These are phyloP conservation scores for Pyrenochaeta sp. DNA, from an alignment of 2,329 filamentous ascomycete species.

Conservation along the genomic window DNA sequence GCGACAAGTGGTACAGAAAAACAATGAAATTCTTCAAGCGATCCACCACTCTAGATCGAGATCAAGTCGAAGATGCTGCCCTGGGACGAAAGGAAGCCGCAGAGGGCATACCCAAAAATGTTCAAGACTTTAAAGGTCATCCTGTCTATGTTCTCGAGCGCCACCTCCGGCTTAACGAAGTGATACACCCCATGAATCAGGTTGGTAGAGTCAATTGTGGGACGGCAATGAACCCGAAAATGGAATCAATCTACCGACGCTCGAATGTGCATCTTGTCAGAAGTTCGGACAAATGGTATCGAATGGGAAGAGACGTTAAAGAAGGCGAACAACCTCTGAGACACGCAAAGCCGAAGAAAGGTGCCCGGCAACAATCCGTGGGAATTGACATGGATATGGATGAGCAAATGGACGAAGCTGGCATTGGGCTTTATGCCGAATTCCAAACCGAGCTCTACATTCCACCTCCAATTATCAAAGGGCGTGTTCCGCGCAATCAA, in stretches of 20 bases:
- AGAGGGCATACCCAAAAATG: conserved; percentile 83
- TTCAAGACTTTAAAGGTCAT: conserved; percentile 87
- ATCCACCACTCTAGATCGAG: conserved; percentile 63
- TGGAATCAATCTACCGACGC: conserved; percentile 84
- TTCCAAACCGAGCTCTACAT: conserved; percentile 74
- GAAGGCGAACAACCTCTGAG: conserved; percentile 81
- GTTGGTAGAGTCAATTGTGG: conserved; percentile 81
- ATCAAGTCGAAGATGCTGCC: conserved; percentile 84
- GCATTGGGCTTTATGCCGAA: conserved; percentile 64
- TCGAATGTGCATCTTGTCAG: conserved; percentile 79
- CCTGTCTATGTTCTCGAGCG: conserved; percentile 78
- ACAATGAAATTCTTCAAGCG: conserved; percentile 56
- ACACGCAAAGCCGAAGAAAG: conserved; percentile 57
- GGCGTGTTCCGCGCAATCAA: conserved; percentile 69
- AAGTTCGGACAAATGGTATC: conserved; percentile 89
- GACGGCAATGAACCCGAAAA: conserved; percentile 59
- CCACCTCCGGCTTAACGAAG: conserved; percentile 83
- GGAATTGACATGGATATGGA: conserved; percentile 42
- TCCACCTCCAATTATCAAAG: conserved; percentile 77
- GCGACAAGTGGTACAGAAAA: conserved; percentile 63
- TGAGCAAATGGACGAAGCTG: conserved; percentile 51
- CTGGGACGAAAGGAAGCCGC: conserved; percentile 72
- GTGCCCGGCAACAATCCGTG: conserved; percentile 26
- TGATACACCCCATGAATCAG: conserved; percentile 74
- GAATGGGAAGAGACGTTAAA: conserved; percentile 80